phyloP scores from a whole-genome alignment of 129 eudicot species.

The Escallonia herrerae region DNA sequence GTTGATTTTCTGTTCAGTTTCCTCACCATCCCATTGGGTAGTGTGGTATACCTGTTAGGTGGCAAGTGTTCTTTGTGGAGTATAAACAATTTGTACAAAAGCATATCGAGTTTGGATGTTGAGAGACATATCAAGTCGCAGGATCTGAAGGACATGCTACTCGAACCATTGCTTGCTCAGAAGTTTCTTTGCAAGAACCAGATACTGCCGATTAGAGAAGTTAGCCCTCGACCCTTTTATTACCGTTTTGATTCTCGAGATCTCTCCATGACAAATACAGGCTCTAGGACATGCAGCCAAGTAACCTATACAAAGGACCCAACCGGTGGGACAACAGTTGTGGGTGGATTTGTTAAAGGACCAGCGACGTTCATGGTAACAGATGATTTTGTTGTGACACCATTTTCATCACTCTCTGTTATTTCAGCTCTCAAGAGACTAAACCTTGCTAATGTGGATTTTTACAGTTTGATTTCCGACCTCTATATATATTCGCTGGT shows the following conservation, averaged over 20 bases:
- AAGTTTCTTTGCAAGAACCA: background rate
- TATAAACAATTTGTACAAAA: slow-evolving; percentile 17
- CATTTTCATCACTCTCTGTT: too few species aligned
- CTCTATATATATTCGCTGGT: too few species aligned
- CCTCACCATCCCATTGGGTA: slow-evolving; percentile 22
- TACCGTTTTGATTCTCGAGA: too few species aligned
- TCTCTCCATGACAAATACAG: too few species aligned
- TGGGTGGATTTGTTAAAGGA: background rate
- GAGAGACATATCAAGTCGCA: background rate
- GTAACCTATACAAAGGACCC: background rate
- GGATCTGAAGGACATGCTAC: background rate
- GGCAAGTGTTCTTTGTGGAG: background rate
- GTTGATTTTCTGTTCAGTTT: slow-evolving; percentile 27
- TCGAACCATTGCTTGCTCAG: background rate
- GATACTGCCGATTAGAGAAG: background rate
- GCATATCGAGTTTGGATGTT: slow-evolving; percentile 3
- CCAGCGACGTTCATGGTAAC: slow-evolving; percentile 14
- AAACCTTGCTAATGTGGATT: too few species aligned
- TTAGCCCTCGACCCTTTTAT: background rate
- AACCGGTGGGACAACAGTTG: too few species aligned
- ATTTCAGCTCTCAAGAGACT: too few species aligned
- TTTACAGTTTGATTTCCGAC: too few species aligned
- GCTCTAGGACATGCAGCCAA: background rate
- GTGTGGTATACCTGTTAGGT: background rate
- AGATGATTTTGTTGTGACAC: slow-evolving; percentile 19